Evolutionary conservation across 495 filamentous ascomycete genomes (phyloP).

Genomic region (Daldinia loculata): DNA sequence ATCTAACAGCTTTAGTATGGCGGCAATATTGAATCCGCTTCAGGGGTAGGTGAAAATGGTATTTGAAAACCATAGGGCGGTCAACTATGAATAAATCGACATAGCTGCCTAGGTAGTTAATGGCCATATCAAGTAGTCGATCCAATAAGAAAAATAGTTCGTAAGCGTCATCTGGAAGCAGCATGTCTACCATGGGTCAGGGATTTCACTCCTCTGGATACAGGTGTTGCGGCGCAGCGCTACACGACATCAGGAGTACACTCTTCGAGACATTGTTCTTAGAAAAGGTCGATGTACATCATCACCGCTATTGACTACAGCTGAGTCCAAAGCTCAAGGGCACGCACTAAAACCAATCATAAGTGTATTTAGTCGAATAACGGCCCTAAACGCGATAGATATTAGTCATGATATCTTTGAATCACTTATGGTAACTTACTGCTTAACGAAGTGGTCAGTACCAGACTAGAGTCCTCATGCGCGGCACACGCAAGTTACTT

Average conservation of each 20-base stretch:
- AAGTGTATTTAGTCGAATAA: neutral
- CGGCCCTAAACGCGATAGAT: neutral
- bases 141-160: neutral
- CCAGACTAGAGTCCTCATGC: neutral
- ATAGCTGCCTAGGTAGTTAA: neutral
- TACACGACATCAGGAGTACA: neutral
- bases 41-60: neutral
- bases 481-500: neutral
- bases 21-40: neutral
- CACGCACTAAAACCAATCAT: neutral
- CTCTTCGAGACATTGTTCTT: neutral
- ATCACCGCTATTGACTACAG: too few relatives aligned
- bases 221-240: neutral
- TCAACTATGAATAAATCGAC: neutral
- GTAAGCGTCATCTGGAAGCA: neutral
- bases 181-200: neutral
- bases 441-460: neutral
- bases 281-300: too few relatives aligned
- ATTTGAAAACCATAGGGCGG: neutral
- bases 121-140: neutral
- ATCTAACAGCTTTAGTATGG: neutral
- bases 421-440: neutral
- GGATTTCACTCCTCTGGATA: neutral
- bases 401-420: neutral
- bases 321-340: too few relatives aligned